phyloP scores from a whole-genome alignment of 345 rosid genomes.

The Corchorus olitorius region DNA sequence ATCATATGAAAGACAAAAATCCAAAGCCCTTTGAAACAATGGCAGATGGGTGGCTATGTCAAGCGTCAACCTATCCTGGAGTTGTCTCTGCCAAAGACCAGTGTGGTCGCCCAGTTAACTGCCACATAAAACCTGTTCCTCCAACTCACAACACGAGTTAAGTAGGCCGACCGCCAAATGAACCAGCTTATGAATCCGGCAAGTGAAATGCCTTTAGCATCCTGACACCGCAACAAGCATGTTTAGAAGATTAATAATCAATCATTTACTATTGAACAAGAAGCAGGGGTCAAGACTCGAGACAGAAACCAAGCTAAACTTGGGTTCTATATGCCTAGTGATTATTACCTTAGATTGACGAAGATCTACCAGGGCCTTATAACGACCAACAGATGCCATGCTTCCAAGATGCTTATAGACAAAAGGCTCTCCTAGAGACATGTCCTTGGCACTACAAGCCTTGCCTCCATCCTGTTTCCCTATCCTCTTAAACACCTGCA shows the following conservation, averaged over 20 bases:
- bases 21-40: background rate
- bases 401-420: constrained; percentile 69
- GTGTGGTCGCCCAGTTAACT: constrained; percentile 73
- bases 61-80: constrained; percentile 52
- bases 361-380: constrained; percentile 70
- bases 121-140: constrained; percentile 75
- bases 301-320: background rate
- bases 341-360: constrained; percentile 60
- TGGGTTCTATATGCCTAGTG: background rate
- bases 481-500: constrained; percentile 48
- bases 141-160: constrained; percentile 76
- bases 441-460: constrained; percentile 45
- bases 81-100: constrained; percentile 75
- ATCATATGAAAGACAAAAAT: no score
- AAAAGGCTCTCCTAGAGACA: constrained; percentile 54
- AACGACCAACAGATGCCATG: constrained; percentile 77
- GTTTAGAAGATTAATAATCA: background rate
- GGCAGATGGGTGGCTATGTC: background rate
- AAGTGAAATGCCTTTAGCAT: constrained; percentile 54
- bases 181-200: constrained; percentile 67
- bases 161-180: constrained; percentile 72
- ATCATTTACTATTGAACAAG: background rate
- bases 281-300: background rate
- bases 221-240: constrained; percentile 31
- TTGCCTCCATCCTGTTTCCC: constrained; percentile 57